Conservation (phyloP, 768 basidiomycete species). For the Lactarius hengduanensis region DNA sequence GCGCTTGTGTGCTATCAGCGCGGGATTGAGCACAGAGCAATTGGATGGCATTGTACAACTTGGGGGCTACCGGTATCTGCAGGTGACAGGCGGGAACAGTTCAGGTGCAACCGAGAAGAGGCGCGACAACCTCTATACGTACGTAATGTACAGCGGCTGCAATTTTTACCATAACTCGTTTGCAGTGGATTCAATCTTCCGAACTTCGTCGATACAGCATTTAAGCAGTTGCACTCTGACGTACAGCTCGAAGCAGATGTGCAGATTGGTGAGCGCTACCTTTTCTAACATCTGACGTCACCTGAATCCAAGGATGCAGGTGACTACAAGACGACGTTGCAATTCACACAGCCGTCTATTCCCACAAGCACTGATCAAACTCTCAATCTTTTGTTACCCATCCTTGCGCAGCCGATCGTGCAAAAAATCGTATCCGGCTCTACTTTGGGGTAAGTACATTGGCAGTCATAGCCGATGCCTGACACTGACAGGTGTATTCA, state of each 20-base stretch:
- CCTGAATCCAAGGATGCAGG: slow-evolving; percentile 39
- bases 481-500: slow-evolving; percentile 1
- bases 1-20: slow-evolving; percentile 61
- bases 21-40: slow-evolving; percentile 56
- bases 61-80: slow-evolving; percentile 63
- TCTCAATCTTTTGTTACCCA: slow-evolving; percentile 61
- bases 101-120: slow-evolving; percentile 34
- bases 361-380: slow-evolving; percentile 59
- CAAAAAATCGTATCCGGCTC: slow-evolving; percentile 65
- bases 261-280: slow-evolving; percentile 48
- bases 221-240: slow-evolving; percentile 61
- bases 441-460: slow-evolving; percentile 45
- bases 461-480: slow-evolving; percentile 3
- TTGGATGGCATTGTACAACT: slow-evolving; percentile 64
- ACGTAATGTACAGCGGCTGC: slow-evolving; percentile 26
- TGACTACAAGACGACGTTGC: slow-evolving; percentile 58
- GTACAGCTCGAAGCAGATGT: slow-evolving; percentile 55
- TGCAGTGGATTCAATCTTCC: slow-evolving; percentile 61
- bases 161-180: slow-evolving; percentile 9
- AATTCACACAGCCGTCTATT: slow-evolving; percentile 57
- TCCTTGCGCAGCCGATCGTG: slow-evolving; percentile 72
- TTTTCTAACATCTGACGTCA: not conserved
- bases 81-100: slow-evolving; percentile 33
- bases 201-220: slow-evolving; percentile 61
- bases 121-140: slow-evolving; percentile 56